phyloP scores from a whole-genome alignment of 306 rosid species.

The Amphicarpaea edgeworthii region DNA sequence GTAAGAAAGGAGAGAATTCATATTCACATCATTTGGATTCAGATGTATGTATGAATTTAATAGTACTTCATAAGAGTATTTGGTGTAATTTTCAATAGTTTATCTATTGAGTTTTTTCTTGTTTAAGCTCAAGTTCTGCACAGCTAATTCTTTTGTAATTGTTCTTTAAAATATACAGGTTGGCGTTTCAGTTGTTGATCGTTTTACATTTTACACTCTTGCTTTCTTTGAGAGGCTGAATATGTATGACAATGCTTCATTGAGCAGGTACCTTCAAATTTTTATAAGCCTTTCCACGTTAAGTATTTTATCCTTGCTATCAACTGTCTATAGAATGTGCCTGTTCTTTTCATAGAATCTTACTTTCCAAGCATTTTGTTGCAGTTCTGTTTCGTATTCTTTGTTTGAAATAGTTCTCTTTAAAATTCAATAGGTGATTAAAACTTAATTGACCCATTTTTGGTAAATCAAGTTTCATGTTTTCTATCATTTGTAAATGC shows the following conservation, averaged over 20 bases:
- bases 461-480: conserved; percentile 1
- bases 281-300: neutral
- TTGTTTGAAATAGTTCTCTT: neutral
- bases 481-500: conserved; percentile 15
- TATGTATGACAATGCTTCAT: conserved; percentile 92
- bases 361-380: conserved; percentile 30
- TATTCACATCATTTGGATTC: conserved; percentile 98
- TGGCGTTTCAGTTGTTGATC: conserved; percentile 97
- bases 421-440: neutral
- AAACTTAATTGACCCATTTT: conserved; percentile 9
- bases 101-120: conserved; percentile 22
- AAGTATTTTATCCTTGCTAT: conserved; percentile 18
- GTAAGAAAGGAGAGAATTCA: conserved; percentile 98
- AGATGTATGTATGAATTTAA: conserved; percentile 68
- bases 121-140: too few species aligned
- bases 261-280: conserved; percentile 69
- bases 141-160: conserved; percentile 32
- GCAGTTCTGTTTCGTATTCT: conserved; percentile 26
- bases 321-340: neutral
- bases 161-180: conserved; percentile 58
- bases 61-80: neutral
- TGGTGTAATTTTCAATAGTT: conserved; percentile 24
- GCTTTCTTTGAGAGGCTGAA: conserved; percentile 92
- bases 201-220: conserved; percentile 92
- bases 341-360: conserved; percentile 5